phyloP scores from a whole-genome alignment of 257 asterid genomes.

The Paulownia fortunei region DNA sequence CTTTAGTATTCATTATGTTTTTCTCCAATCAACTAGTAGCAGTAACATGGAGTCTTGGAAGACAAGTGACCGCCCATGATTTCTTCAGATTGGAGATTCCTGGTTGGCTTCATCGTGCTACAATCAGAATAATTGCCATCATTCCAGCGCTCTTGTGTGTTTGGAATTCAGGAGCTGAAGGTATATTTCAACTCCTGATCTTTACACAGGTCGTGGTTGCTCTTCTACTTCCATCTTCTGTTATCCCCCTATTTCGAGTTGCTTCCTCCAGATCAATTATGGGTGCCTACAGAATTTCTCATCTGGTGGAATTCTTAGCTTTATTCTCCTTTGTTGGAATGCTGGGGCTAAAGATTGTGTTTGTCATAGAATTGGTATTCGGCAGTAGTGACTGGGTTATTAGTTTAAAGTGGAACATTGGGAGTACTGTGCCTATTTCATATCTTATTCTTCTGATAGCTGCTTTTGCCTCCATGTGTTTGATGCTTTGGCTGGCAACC shows the following conservation, averaged over 20 bases:
- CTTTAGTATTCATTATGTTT: constrained; percentile 59
- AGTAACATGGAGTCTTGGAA: constrained; percentile 79
- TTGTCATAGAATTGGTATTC: constrained; percentile 81
- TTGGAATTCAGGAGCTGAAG: constrained; percentile 90
- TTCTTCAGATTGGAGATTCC: constrained; percentile 81
- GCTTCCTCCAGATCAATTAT: constrained; percentile 85
- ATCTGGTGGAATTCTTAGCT: constrained; percentile 62
- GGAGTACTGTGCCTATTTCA: constrained; percentile 62
- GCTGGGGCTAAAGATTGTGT: constrained; percentile 73
- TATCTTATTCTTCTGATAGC: constrained; percentile 68
- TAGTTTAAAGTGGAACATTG: constrained; percentile 77
- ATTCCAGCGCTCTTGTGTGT: constrained; percentile 87
- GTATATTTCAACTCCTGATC: constrained; percentile 82
- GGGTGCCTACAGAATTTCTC: constrained; percentile 74
- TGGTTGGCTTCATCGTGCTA: constrained; percentile 91
- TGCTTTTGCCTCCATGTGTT: constrained; percentile 62
- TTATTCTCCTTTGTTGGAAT: constrained; percentile 67
- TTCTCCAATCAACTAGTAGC: constrained; percentile 79
- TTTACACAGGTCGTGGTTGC: constrained; percentile 84
- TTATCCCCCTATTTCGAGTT: constrained; percentile 83
- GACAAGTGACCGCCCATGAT: constrained; percentile 61
- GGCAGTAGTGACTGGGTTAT: constrained; percentile 93
- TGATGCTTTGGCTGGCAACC: constrained; percentile 86
- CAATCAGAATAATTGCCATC: constrained; percentile 81
- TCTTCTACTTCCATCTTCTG: constrained; percentile 92